phyloP scores from a whole-genome alignment of 2,329 filamentous ascomycete genomes.

The Pyrenophora seminiperda region DNA sequence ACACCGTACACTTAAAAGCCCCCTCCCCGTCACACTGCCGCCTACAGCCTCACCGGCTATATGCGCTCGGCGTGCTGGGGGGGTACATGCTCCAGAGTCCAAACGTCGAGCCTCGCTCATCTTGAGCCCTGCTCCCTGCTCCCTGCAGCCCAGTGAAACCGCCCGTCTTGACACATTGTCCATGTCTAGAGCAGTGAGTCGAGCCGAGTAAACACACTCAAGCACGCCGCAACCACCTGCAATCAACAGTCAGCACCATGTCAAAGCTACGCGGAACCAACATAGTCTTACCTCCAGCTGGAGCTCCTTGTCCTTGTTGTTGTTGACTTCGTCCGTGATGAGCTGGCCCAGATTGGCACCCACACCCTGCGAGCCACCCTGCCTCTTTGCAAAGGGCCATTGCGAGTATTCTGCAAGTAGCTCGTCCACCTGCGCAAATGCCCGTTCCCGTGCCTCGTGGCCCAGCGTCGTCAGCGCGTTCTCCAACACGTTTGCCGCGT shows the following conservation, averaged over 20 bases:
- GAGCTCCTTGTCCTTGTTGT: conserved; percentile 88
- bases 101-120: conserved; percentile 17
- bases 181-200: conserved; percentile 81
- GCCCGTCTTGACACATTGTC: neutral
- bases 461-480: conserved; percentile 94
- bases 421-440: conserved; percentile 97
- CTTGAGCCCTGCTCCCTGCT: conserved; percentile 2
- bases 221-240: conserved; percentile 84
- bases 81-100: conserved; percentile 8
- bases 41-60: conserved; percentile 13
- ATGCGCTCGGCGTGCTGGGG: conserved; percentile 13
- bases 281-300: conserved; percentile 79
- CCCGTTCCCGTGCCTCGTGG: conserved; percentile 90
- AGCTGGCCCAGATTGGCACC: conserved; percentile 90
- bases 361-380: conserved; percentile 77
- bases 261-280: neutral
- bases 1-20: conserved; percentile 18
- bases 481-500: conserved; percentile 96
- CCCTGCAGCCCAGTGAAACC: neutral
- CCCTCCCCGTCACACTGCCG: conserved; percentile 8
- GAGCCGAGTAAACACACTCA: conserved; percentile 96
- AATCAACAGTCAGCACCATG: conserved; percentile 26
- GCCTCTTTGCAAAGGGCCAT: conserved; percentile 89
- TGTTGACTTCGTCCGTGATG: conserved; percentile 84
- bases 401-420: conserved; percentile 94